Evolutionary conservation across 768 basidiomycete species (phyloP).

Genomic region (Kwoniella botswanensis): DNA sequence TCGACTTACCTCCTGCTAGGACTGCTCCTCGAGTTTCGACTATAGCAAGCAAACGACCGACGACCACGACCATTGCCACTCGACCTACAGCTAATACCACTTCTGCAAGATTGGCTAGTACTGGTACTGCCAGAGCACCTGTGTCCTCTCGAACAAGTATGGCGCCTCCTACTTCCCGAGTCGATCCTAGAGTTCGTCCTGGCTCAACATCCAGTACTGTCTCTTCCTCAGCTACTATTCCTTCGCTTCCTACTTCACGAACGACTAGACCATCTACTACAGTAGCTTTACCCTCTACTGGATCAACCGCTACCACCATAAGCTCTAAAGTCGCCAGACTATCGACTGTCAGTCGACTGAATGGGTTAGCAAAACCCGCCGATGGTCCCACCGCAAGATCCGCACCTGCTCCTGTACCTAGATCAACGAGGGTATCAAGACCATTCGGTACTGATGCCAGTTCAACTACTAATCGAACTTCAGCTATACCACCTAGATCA

Average conservation of each 20-base stretch:
- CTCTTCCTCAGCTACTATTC: slow-evolving; percentile 1
- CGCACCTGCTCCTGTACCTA: not conserved
- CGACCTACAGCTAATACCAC: not conserved
- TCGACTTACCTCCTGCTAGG: slow-evolving; percentile 12
- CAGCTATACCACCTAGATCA: not conserved
- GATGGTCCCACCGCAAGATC: not conserved
- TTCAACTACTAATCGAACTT: slow-evolving; percentile 8
- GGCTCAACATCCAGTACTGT: slow-evolving; percentile 10
- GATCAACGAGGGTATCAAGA: slow-evolving; percentile 16
- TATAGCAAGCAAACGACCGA: not conserved
- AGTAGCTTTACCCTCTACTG: not conserved
- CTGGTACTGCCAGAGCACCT: not conserved
- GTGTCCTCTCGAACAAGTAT: slow-evolving; percentile 2
- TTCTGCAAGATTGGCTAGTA: slow-evolving; percentile 1
- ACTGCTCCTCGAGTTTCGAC: not conserved
- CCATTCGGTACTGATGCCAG: slow-evolving; percentile 19
- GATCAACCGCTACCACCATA: not conserved
- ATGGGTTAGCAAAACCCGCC: slow-evolving; percentile 19
- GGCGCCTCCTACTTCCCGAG: slow-evolving; percentile 3
- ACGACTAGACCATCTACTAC: slow-evolving; percentile 8
- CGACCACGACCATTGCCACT: not conserved
- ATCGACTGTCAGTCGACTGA: not conserved
- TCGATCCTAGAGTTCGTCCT: not conserved
- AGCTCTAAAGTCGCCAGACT: slow-evolving; percentile 1
- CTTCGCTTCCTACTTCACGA: slow-evolving; percentile 3